Conservation (phyloP, 805 yeast species). For the Kuraishia borneana region DNA sequence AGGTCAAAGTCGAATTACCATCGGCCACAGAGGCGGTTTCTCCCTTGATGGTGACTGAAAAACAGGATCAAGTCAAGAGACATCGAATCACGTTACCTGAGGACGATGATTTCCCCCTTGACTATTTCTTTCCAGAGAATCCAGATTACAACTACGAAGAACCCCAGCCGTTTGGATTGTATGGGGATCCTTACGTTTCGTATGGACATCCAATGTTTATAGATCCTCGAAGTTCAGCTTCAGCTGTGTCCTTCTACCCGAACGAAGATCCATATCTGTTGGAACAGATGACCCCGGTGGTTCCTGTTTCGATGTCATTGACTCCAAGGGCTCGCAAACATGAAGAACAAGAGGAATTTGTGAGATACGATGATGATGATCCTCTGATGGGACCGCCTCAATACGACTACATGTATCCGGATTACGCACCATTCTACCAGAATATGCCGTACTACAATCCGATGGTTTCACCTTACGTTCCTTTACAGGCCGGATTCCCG, state of each 20-base stretch:
- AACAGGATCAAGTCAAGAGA: background rate
- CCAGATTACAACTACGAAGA: background rate
- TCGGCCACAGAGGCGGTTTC: slow-evolving; percentile 5
- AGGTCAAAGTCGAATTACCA: background rate
- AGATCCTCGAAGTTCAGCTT: slow-evolving; percentile 8
- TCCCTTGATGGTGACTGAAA: background rate
- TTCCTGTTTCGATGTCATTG: slow-evolving; percentile 7
- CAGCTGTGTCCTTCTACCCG: slow-evolving; percentile 1
- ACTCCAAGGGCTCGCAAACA: background rate
- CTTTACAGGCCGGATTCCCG: background rate
- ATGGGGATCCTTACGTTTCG: background rate
- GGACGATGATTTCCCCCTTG: slow-evolving; percentile 65
- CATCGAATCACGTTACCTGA: slow-evolving; percentile 13
- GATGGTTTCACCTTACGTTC: background rate
- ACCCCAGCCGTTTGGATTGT: background rate
- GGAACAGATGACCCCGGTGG: slow-evolving; percentile 18
- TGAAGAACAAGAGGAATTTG: background rate
- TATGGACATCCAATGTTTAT: slow-evolving; percentile 6
- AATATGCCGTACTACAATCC: no score
- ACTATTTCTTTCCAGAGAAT: slow-evolving; percentile 28
- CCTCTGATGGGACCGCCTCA: background rate
- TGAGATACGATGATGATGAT: background rate
- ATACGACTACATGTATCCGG: slow-evolving; percentile 1
- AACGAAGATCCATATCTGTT: slow-evolving; percentile 11
- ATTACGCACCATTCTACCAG: slow-evolving; percentile 2